Evolutionary conservation across 1,139 yeast genomes (phyloP).

Genomic region (Geotrichum macrosporum): DNA sequence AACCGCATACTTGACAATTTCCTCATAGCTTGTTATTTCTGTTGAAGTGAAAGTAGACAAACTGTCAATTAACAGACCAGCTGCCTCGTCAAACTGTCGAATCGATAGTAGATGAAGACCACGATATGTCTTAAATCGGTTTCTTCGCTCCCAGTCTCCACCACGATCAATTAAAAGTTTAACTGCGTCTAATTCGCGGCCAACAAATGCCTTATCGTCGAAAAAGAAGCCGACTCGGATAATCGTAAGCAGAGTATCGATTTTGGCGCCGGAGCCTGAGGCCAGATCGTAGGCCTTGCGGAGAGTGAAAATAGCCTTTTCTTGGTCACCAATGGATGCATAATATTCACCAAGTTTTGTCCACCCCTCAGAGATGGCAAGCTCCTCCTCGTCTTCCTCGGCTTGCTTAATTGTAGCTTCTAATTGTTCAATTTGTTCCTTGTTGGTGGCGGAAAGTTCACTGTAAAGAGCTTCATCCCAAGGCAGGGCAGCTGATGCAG

Average conservation of each 20-base stretch:
- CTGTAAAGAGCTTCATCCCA: conserved; percentile 61
- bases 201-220: conserved; percentile 66
- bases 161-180: conserved; percentile 82
- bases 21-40: conserved; percentile 84
- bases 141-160: conserved; percentile 99
- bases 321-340: conserved; percentile 74
- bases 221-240: conserved; percentile 85
- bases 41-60: conserved; percentile 95
- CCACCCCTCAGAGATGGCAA: conserved; percentile 74
- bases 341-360: conserved; percentile 83
- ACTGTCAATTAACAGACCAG: conserved; percentile 79
- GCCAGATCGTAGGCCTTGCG: conserved; percentile 74
- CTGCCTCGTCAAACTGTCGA: conserved; percentile 79
- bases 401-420: conserved; percentile 65
- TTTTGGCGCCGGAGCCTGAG: conserved; percentile 83
- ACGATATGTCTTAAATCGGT: conserved; percentile 84
- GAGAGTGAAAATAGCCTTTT: conserved; percentile 67
- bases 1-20: conserved; percentile 83
- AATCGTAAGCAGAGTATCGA: conserved; percentile 76
- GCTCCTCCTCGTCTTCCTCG: conserved; percentile 85
- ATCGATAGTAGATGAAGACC: conserved; percentile 83
- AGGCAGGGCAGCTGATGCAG: conserved; percentile 32
- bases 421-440: conserved; percentile 51
- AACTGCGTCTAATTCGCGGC: conserved; percentile 69
- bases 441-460: conserved; percentile 51